Evolutionary conservation across 2,329 filamentous ascomycete genomes (phyloP), one percentile per base, ranked within the genome.

Genomic region (Colletotrichum sp.): DNA sequence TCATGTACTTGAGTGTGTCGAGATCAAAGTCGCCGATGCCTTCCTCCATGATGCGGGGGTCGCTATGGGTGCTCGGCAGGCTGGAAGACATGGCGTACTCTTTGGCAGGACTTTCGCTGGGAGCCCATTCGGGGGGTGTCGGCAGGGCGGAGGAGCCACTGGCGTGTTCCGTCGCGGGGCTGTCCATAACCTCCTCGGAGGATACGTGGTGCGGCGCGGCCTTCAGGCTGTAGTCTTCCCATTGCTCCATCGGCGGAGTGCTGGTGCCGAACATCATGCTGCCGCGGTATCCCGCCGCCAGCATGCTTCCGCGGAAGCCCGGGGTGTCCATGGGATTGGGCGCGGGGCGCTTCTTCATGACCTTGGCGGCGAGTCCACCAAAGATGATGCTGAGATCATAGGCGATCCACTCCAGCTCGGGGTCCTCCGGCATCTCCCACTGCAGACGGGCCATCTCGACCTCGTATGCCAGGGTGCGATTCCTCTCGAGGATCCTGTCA

Each of bases 111-210:
- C 44, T 77, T n/a, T 71, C 76, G 34, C 28, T 57, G 6, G 72
- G 67, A 13, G 63, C 70, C 57, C 81, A 78, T 62, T 87, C 85
- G 16, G 82, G 83, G 6, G 85, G 86, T 5, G 85, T 86, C 1
- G 84, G 84, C 16, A 83, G 72, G 6, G 82, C 82, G 63, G 84
- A 83, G 16, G 81, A 83, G 44, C 81, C 82, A 71, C 84, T 85
- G 44, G 81, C 82, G n/a, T 81, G 82, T 65, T 85, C 84, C 3
- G 83, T 83, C 8, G 80, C 81, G 8, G 84, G 84, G 69, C 85
- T 87, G 26, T 78, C 77, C 49, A 82, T 78, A 7, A 83, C 83
- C 7, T 79, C 81, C 55, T 87, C 85, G 72, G 83, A 84, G 6
- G 86, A 87, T 21, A 83, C 77, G 24, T 78, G 77, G 69, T 78